Conservation (phyloP, 1,284 basidiomycete genomes). For the Marasmius sp. region DNA sequence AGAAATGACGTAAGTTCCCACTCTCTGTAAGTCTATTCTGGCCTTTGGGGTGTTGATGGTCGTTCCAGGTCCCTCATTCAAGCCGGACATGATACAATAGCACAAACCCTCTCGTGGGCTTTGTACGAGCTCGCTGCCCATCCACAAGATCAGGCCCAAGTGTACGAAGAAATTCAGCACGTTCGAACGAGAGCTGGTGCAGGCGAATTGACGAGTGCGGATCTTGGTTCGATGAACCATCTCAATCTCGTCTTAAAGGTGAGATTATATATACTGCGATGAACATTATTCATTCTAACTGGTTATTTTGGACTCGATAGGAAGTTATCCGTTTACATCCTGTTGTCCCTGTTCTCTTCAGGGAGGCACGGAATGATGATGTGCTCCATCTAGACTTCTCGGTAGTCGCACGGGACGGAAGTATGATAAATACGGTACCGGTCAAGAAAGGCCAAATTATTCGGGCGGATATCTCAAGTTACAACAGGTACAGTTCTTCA, state of each 20-base stretch:
- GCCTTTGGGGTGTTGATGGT: neutral
- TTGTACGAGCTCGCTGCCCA: conserved; percentile 25
- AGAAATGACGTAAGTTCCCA: conserved; percentile 21
- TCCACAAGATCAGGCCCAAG: conserved; percentile 20
- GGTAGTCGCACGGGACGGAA: neutral
- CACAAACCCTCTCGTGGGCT: conserved; percentile 20
- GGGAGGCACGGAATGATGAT: neutral
- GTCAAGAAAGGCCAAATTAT: neutral
- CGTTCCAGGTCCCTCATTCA: conserved; percentile 8
- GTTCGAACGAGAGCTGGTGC: neutral
- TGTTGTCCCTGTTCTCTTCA: neutral
- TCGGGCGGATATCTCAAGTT: neutral
- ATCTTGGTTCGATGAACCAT: conserved; percentile 16
- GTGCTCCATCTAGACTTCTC: neutral
- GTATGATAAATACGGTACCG: neutral
- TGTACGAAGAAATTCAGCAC: conserved; percentile 19
- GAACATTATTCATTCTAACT: neutral
- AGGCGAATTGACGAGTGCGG: neutral
- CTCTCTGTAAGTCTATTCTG: neutral
- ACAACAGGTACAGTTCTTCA: neutral
- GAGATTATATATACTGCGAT: neutral
- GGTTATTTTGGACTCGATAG: neutral
- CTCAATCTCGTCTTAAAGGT: conserved; percentile 16
- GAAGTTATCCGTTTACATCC: neutral
- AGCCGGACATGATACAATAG: conserved; percentile 25